A percentile compares a stretch with the other conserved stretches of the same genome.
Evolutionary conservation across 225 moss, liverwort and hornwort genomes (phyloP).

Genomic region (Thuidium tamariscinum): DNA sequence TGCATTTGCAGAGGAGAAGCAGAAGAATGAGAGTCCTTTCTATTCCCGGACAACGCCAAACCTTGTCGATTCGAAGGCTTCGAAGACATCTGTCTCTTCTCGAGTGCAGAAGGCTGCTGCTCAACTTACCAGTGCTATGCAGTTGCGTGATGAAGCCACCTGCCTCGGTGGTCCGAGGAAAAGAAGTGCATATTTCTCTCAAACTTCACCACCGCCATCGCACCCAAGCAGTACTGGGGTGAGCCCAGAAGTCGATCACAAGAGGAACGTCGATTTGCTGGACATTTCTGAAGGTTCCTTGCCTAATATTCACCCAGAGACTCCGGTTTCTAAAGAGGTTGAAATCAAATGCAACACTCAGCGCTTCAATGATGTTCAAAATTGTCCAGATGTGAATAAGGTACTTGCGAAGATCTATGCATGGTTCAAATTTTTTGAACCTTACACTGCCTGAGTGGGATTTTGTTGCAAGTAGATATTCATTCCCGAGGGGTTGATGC

Average conservation of each 20-base stretch:
- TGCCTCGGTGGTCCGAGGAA: neutral
- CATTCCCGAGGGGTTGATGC: neutral
- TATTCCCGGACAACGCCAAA: neutral
- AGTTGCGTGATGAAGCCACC: conserved; percentile 7
- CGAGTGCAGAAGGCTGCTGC: conserved; percentile 1
- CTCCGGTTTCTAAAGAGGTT: neutral
- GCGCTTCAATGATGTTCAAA: neutral
- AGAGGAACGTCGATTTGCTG: neutral
- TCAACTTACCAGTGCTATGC: neutral
- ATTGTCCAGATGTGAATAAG: neutral
- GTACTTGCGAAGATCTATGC: neutral
- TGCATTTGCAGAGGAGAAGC: conserved; percentile 10
- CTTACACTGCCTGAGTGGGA: neutral
- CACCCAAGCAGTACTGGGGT: neutral
- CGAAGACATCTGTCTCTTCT: conserved; percentile 8
- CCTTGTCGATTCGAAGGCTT: neutral
- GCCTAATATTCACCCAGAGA: neutral
- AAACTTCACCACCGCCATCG: conserved; percentile 1
- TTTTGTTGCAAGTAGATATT: neutral
- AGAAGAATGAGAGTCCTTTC: neutral
- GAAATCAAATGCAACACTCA: conserved; percentile 2
- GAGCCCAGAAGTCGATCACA: neutral
- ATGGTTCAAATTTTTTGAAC: neutral
- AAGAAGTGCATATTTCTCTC: conserved; percentile 42
- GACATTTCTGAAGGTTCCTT: neutral